Evolutionary conservation across 257 asterid species (phyloP).

Genomic region (Lycium ferocissimum): DNA sequence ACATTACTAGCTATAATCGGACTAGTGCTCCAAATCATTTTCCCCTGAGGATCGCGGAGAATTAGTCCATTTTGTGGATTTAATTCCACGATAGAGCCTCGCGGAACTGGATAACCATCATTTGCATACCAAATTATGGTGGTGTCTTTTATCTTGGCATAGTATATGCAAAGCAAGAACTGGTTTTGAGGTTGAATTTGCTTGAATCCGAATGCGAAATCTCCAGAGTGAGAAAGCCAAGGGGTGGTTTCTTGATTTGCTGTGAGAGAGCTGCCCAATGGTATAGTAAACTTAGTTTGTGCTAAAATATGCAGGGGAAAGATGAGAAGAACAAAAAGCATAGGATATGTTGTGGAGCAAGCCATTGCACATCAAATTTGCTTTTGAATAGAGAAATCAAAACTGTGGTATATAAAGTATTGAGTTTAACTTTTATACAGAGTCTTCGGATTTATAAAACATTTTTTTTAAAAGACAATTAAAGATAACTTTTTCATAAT

Average conservation of each 20-base stretch:
- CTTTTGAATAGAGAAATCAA: neutral
- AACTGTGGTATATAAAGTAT: neutral
- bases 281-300: constrained; percentile 39
- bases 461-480: neutral
- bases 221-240: constrained; percentile 61
- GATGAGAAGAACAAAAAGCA: constrained; percentile 26
- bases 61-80: constrained; percentile 43
- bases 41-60: constrained; percentile 48
- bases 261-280: constrained; percentile 41
- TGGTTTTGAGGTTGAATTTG: constrained; percentile 37
- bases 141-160: constrained; percentile 47
- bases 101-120: constrained; percentile 40
- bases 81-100: constrained; percentile 47
- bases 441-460: too few species aligned
- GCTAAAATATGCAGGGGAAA: constrained; percentile 33
- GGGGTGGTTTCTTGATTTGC: constrained; percentile 46
- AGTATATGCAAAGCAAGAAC: constrained; percentile 61
- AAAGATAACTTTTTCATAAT: neutral
- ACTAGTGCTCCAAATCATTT: constrained; percentile 33
- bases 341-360: neutral
- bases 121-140: constrained; percentile 61
- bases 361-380: constrained; percentile 24
- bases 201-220: constrained; percentile 66
- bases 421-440: neutral
- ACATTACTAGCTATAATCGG: constrained; percentile 29